Evolutionary conservation across 2,329 filamentous ascomycete species (phyloP), one percentile per base, ranked within the genome.

Genomic region (Pleochaeta shiraiana): DNA sequence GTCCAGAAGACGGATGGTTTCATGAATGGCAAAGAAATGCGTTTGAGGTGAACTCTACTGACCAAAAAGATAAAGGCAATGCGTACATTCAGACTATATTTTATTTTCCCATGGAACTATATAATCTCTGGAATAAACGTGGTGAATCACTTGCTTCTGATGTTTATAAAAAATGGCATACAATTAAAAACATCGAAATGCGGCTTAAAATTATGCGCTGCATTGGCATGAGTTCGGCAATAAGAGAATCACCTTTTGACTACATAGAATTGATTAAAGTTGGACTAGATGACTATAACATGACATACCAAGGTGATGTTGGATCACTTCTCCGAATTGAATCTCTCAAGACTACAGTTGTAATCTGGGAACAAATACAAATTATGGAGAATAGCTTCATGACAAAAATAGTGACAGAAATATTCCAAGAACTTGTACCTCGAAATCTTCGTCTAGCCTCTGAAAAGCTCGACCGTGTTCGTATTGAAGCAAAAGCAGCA

Each of bases 201-300:
- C 76, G 78, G 21, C 77, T 79, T 2, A 76, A 81, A 1, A 79
- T 86, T 30, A 73, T 85, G 14, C 77, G 80, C 65, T 81, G 79
- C 62, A 73, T 86, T 31, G 73, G 77, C 1, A 75, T 75, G 37
- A 79, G 77, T 65, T 74, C 74, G 5, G 71, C 80, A 4, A 57
- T 70, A 7, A 37, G 66, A 0, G 65, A 63, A 1, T 63, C 68
- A 43, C 45, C 66, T 9, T 14, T 45, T 5, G 28, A 60, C 0
- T 69, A 72, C 39, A 53, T 67, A 7, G 24, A 65, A 21, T 66
- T 73, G 14, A 73, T 86, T 9, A 71, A 74, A 0, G 79, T 80
- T 47, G 83, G 85, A 0, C 75, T 98, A 31, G 86, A 92, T 68
- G 91, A 98, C 72, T 97, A 97, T 71, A 95, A 89, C 0, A 91